These are phyloP conservation scores for Mallotus repandus DNA, from an alignment of 441 rosid genomes.

Conservation along the genomic window DNA sequence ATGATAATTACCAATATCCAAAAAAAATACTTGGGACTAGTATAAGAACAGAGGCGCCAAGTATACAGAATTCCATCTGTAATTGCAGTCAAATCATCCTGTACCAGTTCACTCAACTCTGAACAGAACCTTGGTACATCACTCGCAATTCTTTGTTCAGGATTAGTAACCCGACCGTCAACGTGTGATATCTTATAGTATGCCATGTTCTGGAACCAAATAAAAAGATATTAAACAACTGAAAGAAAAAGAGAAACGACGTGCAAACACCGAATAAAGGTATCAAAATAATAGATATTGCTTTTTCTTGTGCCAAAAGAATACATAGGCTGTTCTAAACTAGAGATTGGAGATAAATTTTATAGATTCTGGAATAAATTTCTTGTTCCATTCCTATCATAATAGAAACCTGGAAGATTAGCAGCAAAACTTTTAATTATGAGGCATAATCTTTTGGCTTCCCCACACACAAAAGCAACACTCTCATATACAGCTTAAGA, in stretches of 20 bases:
- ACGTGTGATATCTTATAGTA: constrained; percentile 97
- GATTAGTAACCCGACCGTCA: constrained; percentile 90
- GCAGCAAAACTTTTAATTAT: background rate
- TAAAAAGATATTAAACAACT: constrained; percentile 20
- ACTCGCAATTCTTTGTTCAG: constrained; percentile 97
- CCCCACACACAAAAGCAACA: no score
- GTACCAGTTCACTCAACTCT: constrained; percentile 94
- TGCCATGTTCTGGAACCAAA: constrained; percentile 85
- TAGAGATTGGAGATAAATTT: background rate
- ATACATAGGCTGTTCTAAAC: background rate
- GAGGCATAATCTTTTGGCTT: no score
- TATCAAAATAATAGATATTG: background rate
- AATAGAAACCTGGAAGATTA: background rate
- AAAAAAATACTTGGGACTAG: constrained; percentile 94
- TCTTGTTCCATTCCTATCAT: background rate
- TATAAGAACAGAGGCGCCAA: constrained; percentile 97
- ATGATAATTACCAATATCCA: constrained; percentile 83
- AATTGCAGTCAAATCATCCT: constrained; percentile 89
- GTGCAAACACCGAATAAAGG: background rate
- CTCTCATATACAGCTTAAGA: no score
- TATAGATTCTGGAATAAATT: background rate
- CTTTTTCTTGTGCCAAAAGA: background rate
- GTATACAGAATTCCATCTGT: constrained; percentile 90
- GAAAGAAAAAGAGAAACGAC: constrained; percentile 13
- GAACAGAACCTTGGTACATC: constrained; percentile 96